Conservation (phyloP, 768 basidiomycete genomes). For the Pulveroboletus ravenelii region DNA sequence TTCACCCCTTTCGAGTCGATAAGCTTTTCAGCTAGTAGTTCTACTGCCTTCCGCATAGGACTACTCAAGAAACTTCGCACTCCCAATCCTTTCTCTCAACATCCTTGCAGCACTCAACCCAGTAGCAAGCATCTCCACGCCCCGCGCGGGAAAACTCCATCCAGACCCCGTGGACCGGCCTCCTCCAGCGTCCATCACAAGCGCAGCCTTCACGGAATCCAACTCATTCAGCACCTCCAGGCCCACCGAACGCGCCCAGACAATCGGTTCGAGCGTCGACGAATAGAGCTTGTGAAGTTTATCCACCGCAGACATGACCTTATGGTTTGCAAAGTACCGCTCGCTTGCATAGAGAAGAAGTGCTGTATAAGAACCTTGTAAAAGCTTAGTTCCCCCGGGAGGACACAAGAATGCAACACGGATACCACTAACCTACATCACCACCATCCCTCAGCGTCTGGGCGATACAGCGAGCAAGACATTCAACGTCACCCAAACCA, state of each 20-base stretch:
- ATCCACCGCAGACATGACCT: slow-evolving; percentile 77
- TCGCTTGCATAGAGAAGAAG: slow-evolving; percentile 74
- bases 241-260: slow-evolving; percentile 85
- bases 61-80: slow-evolving; percentile 1
- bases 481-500: slow-evolving; percentile 83
- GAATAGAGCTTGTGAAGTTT: slow-evolving; percentile 88
- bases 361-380: slow-evolving; percentile 65
- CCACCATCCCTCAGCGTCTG: slow-evolving; percentile 56
- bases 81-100: slow-evolving; percentile 20
- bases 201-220: slow-evolving; percentile 69
- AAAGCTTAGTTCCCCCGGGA: background rate
- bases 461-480: slow-evolving; percentile 62
- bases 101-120: slow-evolving; percentile 31
- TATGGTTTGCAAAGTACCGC: slow-evolving; percentile 84
- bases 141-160: slow-evolving; percentile 35
- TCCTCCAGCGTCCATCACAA: slow-evolving; percentile 80
- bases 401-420: background rate
- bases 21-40: background rate
- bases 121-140: slow-evolving; percentile 41
- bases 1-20: background rate
- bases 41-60: background rate
- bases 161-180: slow-evolving; percentile 23
- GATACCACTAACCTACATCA: slow-evolving; percentile 65
- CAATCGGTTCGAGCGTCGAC: slow-evolving; percentile 58
- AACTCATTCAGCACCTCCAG: slow-evolving; percentile 90